A percentile compares a stretch with the other conserved stretches of the same genome.
Evolutionary conservation across 1,284 basidiomycete genomes (phyloP).

Genomic region (Tausonia pullulans): DNA sequence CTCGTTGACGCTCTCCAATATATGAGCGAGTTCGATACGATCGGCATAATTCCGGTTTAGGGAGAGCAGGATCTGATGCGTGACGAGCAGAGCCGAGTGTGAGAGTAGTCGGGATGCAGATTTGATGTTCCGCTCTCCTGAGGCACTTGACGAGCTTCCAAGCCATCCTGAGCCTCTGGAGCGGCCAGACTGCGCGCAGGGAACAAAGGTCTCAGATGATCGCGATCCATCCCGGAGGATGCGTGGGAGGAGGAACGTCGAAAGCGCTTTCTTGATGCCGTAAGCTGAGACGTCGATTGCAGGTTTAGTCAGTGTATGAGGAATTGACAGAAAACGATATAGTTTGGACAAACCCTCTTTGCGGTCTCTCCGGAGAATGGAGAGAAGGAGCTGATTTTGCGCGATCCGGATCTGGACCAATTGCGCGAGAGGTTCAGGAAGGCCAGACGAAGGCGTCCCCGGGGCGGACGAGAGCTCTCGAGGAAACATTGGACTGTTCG

Average conservation of each 20-base stretch:
- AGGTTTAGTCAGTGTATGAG: not conserved
- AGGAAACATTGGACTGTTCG: not conserved
- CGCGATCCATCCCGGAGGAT: not conserved
- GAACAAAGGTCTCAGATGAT: not conserved
- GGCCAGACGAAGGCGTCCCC: constrained; percentile 35
- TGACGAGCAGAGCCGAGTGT: constrained; percentile 51
- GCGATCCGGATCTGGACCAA: constrained; percentile 52
- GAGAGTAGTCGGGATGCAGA: constrained; percentile 32
- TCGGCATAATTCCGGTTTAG: constrained; percentile 58
- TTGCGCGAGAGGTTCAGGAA: constrained; percentile 33
- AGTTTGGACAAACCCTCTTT: constrained; percentile 39
- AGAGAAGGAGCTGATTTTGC: constrained; percentile 53
- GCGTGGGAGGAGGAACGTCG: constrained; percentile 35
- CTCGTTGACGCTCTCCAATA: constrained; percentile 52
- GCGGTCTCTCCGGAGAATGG: constrained; percentile 50
- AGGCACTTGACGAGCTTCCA: not conserved
- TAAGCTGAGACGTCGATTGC: constrained; percentile 31
- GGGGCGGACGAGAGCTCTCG: constrained; percentile 24
- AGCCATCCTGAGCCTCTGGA: not conserved
- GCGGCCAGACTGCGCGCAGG: not conserved
- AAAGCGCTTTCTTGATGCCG: constrained; percentile 50
- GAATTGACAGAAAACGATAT: not conserved
- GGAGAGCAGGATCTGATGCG: constrained; percentile 55
- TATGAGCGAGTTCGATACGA: constrained; percentile 48
- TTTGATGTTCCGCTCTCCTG: not conserved